Percentiles rank a stretch among this genome's conserved stretches.
phyloP scores from a whole-genome alignment of 1,139 yeast species.

The Nadsonia starkeyi-henricii region DNA sequence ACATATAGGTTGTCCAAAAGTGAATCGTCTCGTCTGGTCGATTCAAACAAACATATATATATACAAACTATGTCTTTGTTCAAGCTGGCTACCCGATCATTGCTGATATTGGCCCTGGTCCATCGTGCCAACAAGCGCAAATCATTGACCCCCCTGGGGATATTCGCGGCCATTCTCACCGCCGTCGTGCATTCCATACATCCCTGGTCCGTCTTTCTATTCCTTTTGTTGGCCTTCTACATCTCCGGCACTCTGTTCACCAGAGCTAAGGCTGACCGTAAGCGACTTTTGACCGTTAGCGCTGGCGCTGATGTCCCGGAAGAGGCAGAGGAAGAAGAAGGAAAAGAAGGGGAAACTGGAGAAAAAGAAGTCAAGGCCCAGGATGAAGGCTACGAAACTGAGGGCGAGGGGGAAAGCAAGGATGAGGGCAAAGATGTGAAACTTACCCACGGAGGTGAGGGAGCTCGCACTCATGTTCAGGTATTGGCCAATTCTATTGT shows the following conservation, averaged over 20 bases:
- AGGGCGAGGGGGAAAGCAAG: not conserved
- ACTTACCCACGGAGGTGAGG: not conserved
- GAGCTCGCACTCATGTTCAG: conserved; percentile 27
- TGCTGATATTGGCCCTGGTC: conserved; percentile 10
- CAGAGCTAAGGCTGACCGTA: conserved; percentile 24
- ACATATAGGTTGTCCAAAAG: too few species aligned
- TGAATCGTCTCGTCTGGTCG: too few species aligned
- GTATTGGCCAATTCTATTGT: conserved; percentile 30
- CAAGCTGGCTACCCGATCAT: not conserved
- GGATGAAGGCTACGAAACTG: not conserved
- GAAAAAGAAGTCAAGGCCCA: not conserved
- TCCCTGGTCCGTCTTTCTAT: conserved; percentile 23
- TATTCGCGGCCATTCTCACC: conserved; percentile 26
- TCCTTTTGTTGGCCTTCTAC: conserved; percentile 27
- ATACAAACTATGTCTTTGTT: not conserved
- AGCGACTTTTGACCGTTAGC: conserved; percentile 10
- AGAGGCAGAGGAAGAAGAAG: not conserved
- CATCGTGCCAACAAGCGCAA: conserved; percentile 22
- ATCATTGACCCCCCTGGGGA: conserved; percentile 28
- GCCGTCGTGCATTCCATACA: conserved; percentile 31
- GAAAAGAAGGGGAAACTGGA: not conserved
- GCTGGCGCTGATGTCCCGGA: conserved; percentile 3
- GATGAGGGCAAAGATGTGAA: not conserved
- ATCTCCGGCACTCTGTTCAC: conserved; percentile 30
- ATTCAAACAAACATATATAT: too few species aligned